Base-by-base conservation (phyloP, 1,284 basidiomycete genomes). In the Dichomitus squalens region DNA sequence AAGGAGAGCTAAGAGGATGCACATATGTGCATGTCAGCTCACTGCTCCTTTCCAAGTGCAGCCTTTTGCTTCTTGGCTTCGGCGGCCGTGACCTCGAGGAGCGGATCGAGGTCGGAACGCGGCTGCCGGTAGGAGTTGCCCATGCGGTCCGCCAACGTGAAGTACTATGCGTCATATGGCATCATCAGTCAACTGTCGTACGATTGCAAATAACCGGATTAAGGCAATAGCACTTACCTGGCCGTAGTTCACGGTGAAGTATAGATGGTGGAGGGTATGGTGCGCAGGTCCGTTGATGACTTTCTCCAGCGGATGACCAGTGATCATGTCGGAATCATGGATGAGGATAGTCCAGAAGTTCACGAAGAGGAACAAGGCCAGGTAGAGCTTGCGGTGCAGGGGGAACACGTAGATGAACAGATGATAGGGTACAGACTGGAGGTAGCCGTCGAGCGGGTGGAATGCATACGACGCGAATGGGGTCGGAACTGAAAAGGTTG, bases 281-380 rank as follows among this genome's bases (percentile, higher is more conserved):
- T 99, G 96, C 4, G 96, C 94, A 3, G 96, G 97, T 12, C 95
- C 95, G 75, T 99, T 99, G 78, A 99, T 96, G 72, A 95, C 75
- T 68, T 82, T 87, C 75, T 98, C 96, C 2, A 97, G 81, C 7
- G 88, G 79, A 71, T 94, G 90, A n/a, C 92, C 95, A 46, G 92
- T 93, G 72, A 98, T 88, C 95, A 99, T 98, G 78, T 99, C 97
- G n/a, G 93, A 96, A 74, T 99, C 96, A 73, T 99, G 96, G 67
- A 99, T 99, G 61, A 96, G 82, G 73, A 98, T 95, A 57, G 79
- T 88, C 95, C 95, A 97, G 69, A 90, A 83, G 76, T 96, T 97
- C 68, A 98, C 92, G 55, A 92, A 81, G 43, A 93, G 85, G 72
- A 97, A 98, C 55, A 96, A 81, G 29, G 70, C 83, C 53, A 97